A percentile compares a stretch with the other conserved stretches of the same genome.
Conservation (phyloP, 2,329 filamentous ascomycete genomes). For the Ophiocordyceps camponoti-floridani region DNA sequence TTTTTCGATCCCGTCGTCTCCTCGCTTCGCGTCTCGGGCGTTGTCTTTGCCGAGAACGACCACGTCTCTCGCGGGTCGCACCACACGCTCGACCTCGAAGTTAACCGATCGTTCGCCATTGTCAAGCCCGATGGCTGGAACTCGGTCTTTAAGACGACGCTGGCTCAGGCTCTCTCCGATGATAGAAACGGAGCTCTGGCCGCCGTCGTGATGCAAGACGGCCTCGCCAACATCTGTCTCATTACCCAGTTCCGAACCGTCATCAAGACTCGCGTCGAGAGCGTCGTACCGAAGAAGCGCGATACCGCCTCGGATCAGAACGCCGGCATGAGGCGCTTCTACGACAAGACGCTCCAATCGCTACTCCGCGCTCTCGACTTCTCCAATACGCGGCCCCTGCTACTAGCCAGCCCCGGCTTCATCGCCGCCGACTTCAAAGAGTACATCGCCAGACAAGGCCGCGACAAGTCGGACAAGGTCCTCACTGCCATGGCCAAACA, state of each 20-base stretch:
- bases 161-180: conserved; percentile 63
- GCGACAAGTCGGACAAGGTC: conserved; percentile 45
- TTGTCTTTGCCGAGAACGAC: conserved; percentile 32
- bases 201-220: conserved; percentile 88
- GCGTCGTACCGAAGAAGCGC: conserved; percentile 48
- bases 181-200: conserved; percentile 68
- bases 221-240: conserved; percentile 64
- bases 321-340: conserved; percentile 58
- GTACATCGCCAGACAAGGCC: conserved; percentile 46
- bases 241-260: conserved; percentile 69
- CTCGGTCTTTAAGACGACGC: conserved; percentile 61
- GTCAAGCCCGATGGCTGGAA: conserved; percentile 82
- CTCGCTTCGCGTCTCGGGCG: conserved; percentile 36
- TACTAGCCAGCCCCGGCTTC: conserved; percentile 83
- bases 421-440: conserved; percentile 64
- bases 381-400: conserved; percentile 46
- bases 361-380: conserved; percentile 68
- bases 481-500: conserved; percentile 44
- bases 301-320: conserved; percentile 45
- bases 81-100: conserved; percentile 60
- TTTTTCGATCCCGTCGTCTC: conserved; percentile 39
- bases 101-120: conserved; percentile 73
- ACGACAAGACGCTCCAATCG: conserved; percentile 55
- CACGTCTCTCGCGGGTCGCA: conserved; percentile 35
- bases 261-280: conserved; percentile 44